These are phyloP conservation scores for Stephanodiscus triporus DNA, from an alignment of 108 stramenopile species.

Conservation along the genomic window DNA sequence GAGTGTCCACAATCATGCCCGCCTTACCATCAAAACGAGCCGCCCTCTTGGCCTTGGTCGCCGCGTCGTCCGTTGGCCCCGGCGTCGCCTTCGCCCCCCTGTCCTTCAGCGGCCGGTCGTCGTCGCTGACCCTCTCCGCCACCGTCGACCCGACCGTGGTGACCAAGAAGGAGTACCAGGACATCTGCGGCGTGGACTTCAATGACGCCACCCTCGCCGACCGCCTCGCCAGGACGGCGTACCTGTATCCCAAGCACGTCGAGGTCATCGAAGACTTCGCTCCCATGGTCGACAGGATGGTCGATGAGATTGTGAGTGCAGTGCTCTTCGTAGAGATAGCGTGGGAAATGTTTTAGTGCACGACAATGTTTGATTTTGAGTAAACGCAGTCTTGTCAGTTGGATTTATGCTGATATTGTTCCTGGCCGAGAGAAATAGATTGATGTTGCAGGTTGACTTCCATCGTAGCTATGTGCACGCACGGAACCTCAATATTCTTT, in stretches of 20 bases:
- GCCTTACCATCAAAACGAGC: not conserved
- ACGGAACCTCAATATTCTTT: slow-evolving; percentile 2
- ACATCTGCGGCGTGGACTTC: slow-evolving; percentile 81
- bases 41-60: not conserved
- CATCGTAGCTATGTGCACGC: not conserved
- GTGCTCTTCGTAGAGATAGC: not conserved
- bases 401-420: too few species aligned
- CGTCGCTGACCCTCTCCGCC: slow-evolving; percentile 32
- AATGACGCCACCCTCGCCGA: slow-evolving; percentile 52
- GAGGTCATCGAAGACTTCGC: slow-evolving; percentile 90
- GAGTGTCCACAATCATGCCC: not conserved
- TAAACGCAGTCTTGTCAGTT: not conserved
- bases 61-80: slow-evolving; percentile 2
- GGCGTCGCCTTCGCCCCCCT: slow-evolving; percentile 15
- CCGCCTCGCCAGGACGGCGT: slow-evolving; percentile 64
- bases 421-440: too few species aligned
- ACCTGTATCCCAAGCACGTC: slow-evolving; percentile 90
- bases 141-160: slow-evolving; percentile 71
- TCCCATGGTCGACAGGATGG: slow-evolving; percentile 79
- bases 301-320: slow-evolving; percentile 82
- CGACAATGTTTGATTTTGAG: not conserved
- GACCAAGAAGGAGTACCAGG: slow-evolving; percentile 84
- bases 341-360: not conserved
- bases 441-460: too few species aligned
- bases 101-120: slow-evolving; percentile 13